Percentiles rank a stretch among this genome's conserved stretches.
Evolutionary conservation across 2,329 filamentous ascomycete species (phyloP).

Genomic region (Annulohypoxylon truncatum): DNA sequence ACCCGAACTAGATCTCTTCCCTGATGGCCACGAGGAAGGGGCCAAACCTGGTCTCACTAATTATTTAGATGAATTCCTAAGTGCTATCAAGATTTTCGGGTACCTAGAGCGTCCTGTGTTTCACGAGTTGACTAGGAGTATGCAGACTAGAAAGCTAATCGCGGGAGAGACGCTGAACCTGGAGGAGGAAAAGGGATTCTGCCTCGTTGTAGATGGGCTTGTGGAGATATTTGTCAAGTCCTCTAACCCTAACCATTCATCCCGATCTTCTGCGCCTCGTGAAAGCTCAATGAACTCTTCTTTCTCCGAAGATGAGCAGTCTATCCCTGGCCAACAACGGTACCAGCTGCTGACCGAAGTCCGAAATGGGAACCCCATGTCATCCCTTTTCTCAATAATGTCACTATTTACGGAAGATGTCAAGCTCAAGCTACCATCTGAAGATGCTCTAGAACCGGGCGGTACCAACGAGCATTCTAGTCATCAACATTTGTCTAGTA

Average conservation of each 20-base stretch:
- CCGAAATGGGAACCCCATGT: conserved; percentile 98
- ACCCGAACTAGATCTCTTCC: conserved; percentile 93
- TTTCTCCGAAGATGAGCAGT: conserved; percentile 71
- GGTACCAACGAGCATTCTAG: conserved; percentile 46
- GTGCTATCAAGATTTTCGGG: conserved; percentile 98
- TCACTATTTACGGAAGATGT: conserved; percentile 97
- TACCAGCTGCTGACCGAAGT: conserved; percentile 98
- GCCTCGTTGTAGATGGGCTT: conserved; percentile 93
- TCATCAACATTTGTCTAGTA: conserved; percentile 46
- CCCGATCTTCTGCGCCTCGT: conserved; percentile 53
- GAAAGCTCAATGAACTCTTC: conserved; percentile 60
- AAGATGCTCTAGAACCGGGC: conserved; percentile 58
- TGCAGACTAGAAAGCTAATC: conserved; percentile 97
- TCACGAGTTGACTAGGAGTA: conserved; percentile 95
- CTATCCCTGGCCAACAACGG: conserved; percentile 76
- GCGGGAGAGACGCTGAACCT: conserved; percentile 94
- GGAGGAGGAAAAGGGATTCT: conserved; percentile 98
- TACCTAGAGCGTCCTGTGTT: conserved; percentile 97
- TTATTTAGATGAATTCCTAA: conserved; percentile 97
- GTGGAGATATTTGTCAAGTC: conserved; percentile 99
- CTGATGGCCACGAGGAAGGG: conserved; percentile 89
- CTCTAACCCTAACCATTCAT: conserved; percentile 55
- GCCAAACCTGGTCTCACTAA: conserved; percentile 93
- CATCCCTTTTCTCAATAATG: conserved; percentile 95
- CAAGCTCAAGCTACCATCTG: conserved; percentile 78